Evolutionary conservation across 371 early-diverging fungal genomes (phyloP), one percentile per base, ranked within the genome.

Genomic region (Mucor velutinosus): DNA sequence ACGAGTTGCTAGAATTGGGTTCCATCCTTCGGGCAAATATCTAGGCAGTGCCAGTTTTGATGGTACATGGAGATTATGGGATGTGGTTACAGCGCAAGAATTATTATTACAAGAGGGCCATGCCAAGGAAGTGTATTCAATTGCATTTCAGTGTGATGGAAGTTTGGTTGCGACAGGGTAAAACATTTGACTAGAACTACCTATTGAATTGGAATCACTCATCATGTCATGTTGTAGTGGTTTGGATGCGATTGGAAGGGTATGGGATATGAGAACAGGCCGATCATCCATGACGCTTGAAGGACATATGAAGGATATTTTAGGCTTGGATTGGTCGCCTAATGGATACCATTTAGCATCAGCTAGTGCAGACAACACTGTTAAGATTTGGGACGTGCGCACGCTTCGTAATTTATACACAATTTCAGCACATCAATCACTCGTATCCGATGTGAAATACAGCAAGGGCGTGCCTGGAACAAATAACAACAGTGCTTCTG

Each of bases 221-320:
- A 33, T 47, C 12, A 37, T 55, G 23, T 45, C 14, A 25, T 53
- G 21, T 72, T 53, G 27, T 72, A 92, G 93, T 58, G 99, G 98
- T 6, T 75, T 93, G 57, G 99, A 97, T 76, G 86, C 92, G 6
- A 78, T 95, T 56, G 98, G 96, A 10, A 87, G 96, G 35, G 92
- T 98, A 0, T 98, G 99, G 99, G 99, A 98, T 82, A 80, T 94
- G 57, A 87, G 99, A 59, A 93, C 94, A 5, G 99, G 99, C 2
- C 83, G 95, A 66, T 92, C 93, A 1, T 87, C 96, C 3, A 90
- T 96, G 89, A 89, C 89, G 30, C 83, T 97, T 39, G 89, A 93
- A 68, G 97, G 97, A 1, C 99, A 98, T 72, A 92, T 96, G 32
- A 91, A 93, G 62, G 94, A 94, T 67, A 94, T 98, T 35, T 76